A percentile compares a stretch with the other conserved stretches of the same genome.
phyloP scores from a whole-genome alignment of 2,329 filamentous ascomycete genomes.

The Zymoseptoria tritici region DNA sequence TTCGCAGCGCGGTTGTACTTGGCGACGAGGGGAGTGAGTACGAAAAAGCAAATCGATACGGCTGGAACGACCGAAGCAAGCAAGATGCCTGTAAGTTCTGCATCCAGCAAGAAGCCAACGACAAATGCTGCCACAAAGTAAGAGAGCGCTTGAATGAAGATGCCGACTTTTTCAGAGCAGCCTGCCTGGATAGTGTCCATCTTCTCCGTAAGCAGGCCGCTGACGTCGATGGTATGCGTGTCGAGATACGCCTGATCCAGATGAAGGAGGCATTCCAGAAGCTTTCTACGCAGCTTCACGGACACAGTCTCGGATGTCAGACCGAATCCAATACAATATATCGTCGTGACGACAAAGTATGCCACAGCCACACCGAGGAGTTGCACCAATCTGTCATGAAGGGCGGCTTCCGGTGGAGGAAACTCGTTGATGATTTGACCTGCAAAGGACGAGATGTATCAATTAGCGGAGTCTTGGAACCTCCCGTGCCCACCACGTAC shows the following conservation, averaged over 20 bases:
- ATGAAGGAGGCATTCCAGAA: slow-evolving; percentile 43
- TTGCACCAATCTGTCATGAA: slow-evolving; percentile 35
- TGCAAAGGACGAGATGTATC: neutral
- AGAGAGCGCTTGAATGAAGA: slow-evolving; percentile 40
- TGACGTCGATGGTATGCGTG: slow-evolving; percentile 43
- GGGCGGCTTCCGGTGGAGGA: slow-evolving; percentile 40
- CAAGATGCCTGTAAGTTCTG: slow-evolving; percentile 37
- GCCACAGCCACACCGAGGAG: slow-evolving; percentile 40
- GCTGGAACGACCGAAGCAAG: slow-evolving; percentile 43
- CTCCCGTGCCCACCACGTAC: neutral
- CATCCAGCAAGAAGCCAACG: slow-evolving; percentile 40
- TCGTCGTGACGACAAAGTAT: slow-evolving; percentile 45
- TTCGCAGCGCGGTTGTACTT: slow-evolving; percentile 34
- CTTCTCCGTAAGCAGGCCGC: slow-evolving; percentile 39
- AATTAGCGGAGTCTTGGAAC: neutral
- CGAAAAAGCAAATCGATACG: slow-evolving; percentile 38
- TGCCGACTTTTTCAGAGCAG: slow-evolving; percentile 41
- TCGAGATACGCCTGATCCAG: slow-evolving; percentile 49
- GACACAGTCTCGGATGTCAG: slow-evolving; percentile 45
- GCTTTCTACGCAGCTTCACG: slow-evolving; percentile 38
- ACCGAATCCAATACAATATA: slow-evolving; percentile 45
- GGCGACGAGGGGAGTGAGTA: slow-evolving; percentile 37
- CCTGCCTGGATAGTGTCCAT: slow-evolving; percentile 41
- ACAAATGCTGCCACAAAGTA: slow-evolving; percentile 41
- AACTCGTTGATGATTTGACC: slow-evolving; percentile 45